phyloP scores from a whole-genome alignment of 2,329 filamentous ascomycete species.

The Didymella glomerata region DNA sequence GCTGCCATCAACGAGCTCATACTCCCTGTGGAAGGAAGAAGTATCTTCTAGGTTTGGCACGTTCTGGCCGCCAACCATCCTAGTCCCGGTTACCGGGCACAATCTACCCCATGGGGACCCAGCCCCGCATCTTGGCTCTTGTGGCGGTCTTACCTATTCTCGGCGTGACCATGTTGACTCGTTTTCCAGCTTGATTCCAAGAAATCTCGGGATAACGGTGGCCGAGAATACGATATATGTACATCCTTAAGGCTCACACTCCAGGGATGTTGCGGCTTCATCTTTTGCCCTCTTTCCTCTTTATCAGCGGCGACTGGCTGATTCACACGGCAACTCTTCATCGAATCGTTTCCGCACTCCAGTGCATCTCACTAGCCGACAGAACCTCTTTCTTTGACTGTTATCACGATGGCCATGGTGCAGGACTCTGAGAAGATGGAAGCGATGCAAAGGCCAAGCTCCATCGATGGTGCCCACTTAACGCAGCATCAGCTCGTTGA shows the following conservation, averaged over 20 bases:
- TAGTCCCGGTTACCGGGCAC: neutral
- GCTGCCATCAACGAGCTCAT: too few relatives aligned
- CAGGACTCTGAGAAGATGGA: neutral
- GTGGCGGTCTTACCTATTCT: neutral
- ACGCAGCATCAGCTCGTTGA: neutral
- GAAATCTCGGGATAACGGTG: neutral
- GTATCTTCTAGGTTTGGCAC: too few relatives aligned
- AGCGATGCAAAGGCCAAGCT: neutral
- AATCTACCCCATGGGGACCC: neutral
- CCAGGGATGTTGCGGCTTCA: neutral
- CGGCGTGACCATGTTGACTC: neutral
- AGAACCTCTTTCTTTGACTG: neutral
- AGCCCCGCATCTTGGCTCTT: neutral
- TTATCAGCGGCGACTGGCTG: neutral
- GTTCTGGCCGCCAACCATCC: neutral
- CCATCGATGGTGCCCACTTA: neutral
- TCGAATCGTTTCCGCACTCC: neutral
- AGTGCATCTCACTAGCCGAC: neutral
- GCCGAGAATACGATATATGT: neutral
- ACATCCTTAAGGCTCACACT: neutral
- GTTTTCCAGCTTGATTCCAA: neutral
- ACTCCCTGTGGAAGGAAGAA: too few relatives aligned
- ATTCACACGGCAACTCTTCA: neutral
- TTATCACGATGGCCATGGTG: neutral
- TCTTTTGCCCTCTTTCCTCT: neutral